Evolutionary conservation across 1,284 basidiomycete species (phyloP).

Genomic region (Fistulina hepatica): DNA sequence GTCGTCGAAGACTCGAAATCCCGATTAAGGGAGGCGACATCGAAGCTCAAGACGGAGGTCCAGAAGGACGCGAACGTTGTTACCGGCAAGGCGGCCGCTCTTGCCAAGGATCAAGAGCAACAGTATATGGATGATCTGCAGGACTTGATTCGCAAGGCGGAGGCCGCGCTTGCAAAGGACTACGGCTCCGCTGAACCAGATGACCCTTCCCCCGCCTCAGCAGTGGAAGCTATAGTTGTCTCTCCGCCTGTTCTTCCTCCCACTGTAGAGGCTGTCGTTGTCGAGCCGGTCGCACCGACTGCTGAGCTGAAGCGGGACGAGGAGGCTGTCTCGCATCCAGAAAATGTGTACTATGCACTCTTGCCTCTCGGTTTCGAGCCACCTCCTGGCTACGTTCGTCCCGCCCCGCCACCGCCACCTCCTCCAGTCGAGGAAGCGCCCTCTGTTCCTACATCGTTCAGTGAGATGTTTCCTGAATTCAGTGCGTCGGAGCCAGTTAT

Average conservation of each 20-base stretch:
- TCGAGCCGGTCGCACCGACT: too few species aligned
- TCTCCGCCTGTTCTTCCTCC: too few species aligned
- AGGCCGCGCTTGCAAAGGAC: slow-evolving; percentile 43
- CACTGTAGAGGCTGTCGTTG: too few species aligned
- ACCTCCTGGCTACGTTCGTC: slow-evolving; percentile 73
- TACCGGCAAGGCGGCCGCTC: slow-evolving; percentile 30
- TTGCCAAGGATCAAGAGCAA: slow-evolving; percentile 37
- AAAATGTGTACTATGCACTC: slow-evolving; percentile 56
- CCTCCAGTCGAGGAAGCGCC: slow-evolving; percentile 21
- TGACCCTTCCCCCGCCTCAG: slow-evolving; percentile 22
- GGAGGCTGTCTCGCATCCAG: slow-evolving; percentile 23
- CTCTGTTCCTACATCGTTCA: slow-evolving; percentile 63
- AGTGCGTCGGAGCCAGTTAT: slow-evolving; percentile 78
- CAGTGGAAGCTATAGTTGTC: slow-evolving; percentile 18
- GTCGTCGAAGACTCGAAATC: slow-evolving; percentile 32
- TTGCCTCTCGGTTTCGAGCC: slow-evolving; percentile 87
- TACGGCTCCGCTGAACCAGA: slow-evolving; percentile 10
- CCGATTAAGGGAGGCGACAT: slow-evolving; percentile 35
- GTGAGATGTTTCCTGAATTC: slow-evolving; percentile 73
- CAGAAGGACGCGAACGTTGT: slow-evolving; percentile 24
- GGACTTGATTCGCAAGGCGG: slow-evolving; percentile 56
- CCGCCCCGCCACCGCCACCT: slow-evolving; percentile 34
- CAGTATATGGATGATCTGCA: slow-evolving; percentile 53
- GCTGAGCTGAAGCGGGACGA: slow-evolving; percentile 15
- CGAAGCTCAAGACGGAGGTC: slow-evolving; percentile 39